Percentiles rank a stretch among this genome's conserved stretches.
Evolutionary conservation across 2,329 filamentous ascomycete genomes (phyloP).

Genomic region (Aspergillus ochraceus): DNA sequence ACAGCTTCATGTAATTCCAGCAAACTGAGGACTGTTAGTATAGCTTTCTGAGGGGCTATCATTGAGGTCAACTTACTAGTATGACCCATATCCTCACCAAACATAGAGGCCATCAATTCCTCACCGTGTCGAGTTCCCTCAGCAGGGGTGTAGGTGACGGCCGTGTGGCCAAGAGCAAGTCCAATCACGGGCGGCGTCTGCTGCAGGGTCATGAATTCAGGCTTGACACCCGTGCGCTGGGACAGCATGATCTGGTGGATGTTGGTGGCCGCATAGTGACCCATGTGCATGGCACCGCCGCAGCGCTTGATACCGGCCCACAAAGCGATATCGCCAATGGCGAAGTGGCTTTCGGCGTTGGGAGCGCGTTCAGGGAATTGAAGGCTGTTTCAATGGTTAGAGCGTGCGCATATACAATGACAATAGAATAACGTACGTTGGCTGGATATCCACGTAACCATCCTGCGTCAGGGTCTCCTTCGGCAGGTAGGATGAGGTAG

Average conservation of each 20-base stretch:
- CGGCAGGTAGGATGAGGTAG: slow-evolving; percentile 66
- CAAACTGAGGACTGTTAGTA: slow-evolving; percentile 46
- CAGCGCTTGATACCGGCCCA: slow-evolving; percentile 82
- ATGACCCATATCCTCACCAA: slow-evolving; percentile 68
- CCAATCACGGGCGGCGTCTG: slow-evolving; percentile 67
- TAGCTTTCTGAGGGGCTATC: background rate
- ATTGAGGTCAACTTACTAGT: slow-evolving; percentile 51
- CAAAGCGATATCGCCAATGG: slow-evolving; percentile 65
- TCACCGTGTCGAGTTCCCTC: slow-evolving; percentile 48
- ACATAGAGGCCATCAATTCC: slow-evolving; percentile 49
- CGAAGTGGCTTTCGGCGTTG: slow-evolving; percentile 64
- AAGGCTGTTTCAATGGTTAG: slow-evolving; percentile 43
- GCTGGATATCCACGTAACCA: slow-evolving; percentile 64
- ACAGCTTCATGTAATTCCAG: slow-evolving; percentile 56
- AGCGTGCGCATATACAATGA: background rate
- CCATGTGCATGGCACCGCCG: slow-evolving; percentile 73
- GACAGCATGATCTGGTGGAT: slow-evolving; percentile 63
- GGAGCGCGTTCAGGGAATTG: slow-evolving; percentile 55
- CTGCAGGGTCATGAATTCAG: slow-evolving; percentile 52
- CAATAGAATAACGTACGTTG: slow-evolving; percentile 37
- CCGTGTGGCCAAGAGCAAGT: slow-evolving; percentile 69
- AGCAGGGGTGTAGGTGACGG: slow-evolving; percentile 61
- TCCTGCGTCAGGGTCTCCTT: slow-evolving; percentile 59
- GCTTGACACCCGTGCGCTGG: slow-evolving; percentile 39
- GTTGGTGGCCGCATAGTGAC: slow-evolving; percentile 65